Conservation (phyloP, 371 early-diverging fungal species). For the Zopfochytrium polystomum region DNA sequence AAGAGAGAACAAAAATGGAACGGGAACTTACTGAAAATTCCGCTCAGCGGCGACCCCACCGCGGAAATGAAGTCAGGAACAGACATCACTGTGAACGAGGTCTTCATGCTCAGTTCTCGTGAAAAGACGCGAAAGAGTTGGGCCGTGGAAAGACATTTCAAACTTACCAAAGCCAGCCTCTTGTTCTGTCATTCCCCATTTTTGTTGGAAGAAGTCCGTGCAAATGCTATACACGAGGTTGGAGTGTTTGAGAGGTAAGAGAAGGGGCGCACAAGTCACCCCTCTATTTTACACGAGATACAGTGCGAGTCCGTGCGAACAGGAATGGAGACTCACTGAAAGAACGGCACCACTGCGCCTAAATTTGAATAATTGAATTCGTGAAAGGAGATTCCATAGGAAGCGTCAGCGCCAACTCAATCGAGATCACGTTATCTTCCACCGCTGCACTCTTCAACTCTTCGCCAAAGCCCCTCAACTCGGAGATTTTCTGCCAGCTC, state of each 20-base stretch:
- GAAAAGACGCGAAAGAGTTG: background rate
- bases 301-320: background rate
- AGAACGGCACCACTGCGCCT: conserved; percentile 38
- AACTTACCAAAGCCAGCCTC: conserved; percentile 50
- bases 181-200: conserved; percentile 49
- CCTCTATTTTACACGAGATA: too few species aligned
- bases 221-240: too few species aligned
- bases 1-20: too few species aligned
- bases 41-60: conserved; percentile 54
- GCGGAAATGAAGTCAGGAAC: conserved; percentile 60
- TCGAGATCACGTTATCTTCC: too few species aligned
- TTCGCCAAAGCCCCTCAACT: too few species aligned
- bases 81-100: conserved; percentile 42
- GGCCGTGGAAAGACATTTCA: background rate
- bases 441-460: too few species aligned
- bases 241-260: too few species aligned
- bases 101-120: too few species aligned
- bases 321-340: conserved; percentile 19
- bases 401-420: too few species aligned
- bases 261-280: too few species aligned
- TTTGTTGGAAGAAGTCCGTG: conserved; percentile 51
- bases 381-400: too few species aligned
- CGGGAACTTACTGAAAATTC: conserved; percentile 31
- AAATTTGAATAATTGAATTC: background rate
- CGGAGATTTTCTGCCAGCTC: background rate